Evolutionary conservation across 352 stramenopile genomes (phyloP).

Genomic region (Phytophthora colocasiae): DNA sequence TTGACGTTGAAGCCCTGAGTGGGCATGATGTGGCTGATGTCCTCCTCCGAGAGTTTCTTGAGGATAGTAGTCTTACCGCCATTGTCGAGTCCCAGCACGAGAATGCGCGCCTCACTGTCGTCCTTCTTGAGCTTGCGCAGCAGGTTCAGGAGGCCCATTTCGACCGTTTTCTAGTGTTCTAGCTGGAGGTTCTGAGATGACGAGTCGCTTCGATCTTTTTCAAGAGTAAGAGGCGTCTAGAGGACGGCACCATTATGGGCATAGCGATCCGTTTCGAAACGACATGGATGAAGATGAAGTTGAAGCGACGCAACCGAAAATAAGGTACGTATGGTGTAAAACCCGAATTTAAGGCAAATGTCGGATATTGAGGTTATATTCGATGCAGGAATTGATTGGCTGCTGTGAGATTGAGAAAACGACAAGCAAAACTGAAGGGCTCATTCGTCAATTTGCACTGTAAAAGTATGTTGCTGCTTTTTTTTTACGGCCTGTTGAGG

Average conservation of each 20-base stretch:
- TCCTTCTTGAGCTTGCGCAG: conserved; percentile 96
- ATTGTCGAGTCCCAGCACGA: conserved; percentile 97
- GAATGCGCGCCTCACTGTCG: conserved; percentile 94
- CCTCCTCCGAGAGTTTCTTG: conserved; percentile 96
- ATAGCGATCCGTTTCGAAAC: conserved; percentile 25
- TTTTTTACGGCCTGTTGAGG: not conserved
- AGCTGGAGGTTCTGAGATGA: conserved; percentile 9
- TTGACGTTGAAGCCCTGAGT: conserved; percentile 98
- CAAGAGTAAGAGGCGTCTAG: conserved; percentile 40
- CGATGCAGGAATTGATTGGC: conserved; percentile 29
- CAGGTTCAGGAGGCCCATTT: conserved; percentile 93
- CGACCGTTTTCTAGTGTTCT: conserved; percentile 1
- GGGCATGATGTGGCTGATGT: conserved; percentile 94
- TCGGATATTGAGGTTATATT: conserved; percentile 2
- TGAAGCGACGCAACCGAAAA: conserved; percentile 12
- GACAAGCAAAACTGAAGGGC: not conserved
- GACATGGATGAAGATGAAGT: not conserved
- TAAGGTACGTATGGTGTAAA: conserved; percentile 4
- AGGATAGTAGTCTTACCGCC: conserved; percentile 97
- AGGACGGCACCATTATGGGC: not conserved
- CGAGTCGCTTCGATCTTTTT: conserved; percentile 43
- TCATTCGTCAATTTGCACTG: conserved; percentile 30
- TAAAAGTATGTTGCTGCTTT: not conserved
- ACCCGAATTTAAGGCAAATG: conserved; percentile 1
- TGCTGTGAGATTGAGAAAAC: not conserved